These are phyloP conservation scores for Warburgia ugandensis DNA, from an alignment of 164 flowering plant species.

Conservation along the genomic window DNA sequence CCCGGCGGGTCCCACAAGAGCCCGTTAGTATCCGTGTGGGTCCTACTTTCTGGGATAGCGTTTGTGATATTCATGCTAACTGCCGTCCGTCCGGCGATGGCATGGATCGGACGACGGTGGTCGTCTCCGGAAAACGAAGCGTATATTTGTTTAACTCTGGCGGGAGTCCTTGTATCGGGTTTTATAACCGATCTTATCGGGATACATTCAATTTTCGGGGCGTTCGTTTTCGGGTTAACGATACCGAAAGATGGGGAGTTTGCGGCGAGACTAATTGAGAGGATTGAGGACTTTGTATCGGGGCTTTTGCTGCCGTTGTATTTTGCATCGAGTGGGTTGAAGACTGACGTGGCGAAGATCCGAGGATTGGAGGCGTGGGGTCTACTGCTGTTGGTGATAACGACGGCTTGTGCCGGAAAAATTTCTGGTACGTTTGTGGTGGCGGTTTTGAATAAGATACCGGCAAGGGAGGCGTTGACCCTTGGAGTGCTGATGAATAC, in stretches of 20 bases:
- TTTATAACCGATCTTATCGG: slow-evolving; percentile 40
- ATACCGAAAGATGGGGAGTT: slow-evolving; percentile 36
- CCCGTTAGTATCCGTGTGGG: slow-evolving; percentile 20
- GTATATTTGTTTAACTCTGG: slow-evolving; percentile 36
- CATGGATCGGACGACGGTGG: slow-evolving; percentile 34
- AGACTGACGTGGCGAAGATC: slow-evolving; percentile 33
- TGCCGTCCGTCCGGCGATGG: slow-evolving; percentile 41
- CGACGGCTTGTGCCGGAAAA: slow-evolving; percentile 46
- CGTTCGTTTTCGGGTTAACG: slow-evolving; percentile 36
- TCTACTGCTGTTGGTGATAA: slow-evolving; percentile 28
- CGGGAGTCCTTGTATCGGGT: slow-evolving; percentile 33
- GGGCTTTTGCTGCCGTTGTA: slow-evolving; percentile 37
- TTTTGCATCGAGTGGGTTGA: slow-evolving; percentile 43
- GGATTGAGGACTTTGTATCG: slow-evolving; percentile 39
- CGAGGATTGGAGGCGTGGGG: slow-evolving; percentile 37
- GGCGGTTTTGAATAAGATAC: slow-evolving; percentile 26
- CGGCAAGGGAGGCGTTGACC: slow-evolving; percentile 24
- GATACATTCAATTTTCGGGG: slow-evolving; percentile 44
- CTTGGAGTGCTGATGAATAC: slow-evolving; percentile 29
- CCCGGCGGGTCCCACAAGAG: slow-evolving; percentile 16
- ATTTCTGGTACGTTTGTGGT: slow-evolving; percentile 47
- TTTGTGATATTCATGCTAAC: slow-evolving; percentile 49
- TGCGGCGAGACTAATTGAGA: slow-evolving; percentile 26
- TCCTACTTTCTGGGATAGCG: slow-evolving; percentile 35
- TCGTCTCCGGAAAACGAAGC: slow-evolving; percentile 40